Percentiles rank a stretch among this genome's conserved stretches.
These are phyloP conservation scores for Pneumocystis murina DNA, from an alignment of 1,139 yeast genomes.

Conservation along the genomic window DNA sequence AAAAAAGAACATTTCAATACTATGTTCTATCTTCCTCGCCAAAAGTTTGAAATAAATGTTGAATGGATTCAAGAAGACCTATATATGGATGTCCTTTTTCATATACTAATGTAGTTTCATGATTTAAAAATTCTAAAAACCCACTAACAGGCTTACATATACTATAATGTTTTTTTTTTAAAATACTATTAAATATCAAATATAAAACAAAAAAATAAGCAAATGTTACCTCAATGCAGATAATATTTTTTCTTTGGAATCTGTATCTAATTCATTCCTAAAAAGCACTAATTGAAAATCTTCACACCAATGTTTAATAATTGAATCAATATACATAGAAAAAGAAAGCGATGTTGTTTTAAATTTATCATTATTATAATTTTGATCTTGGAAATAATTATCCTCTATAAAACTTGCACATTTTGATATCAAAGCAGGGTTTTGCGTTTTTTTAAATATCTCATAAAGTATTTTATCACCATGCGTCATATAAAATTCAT, in stretches of 20 bases:
- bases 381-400: slow-evolving; percentile 10
- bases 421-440: slow-evolving; percentile 13
- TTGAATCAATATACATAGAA: background rate
- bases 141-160: background rate
- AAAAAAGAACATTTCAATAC: background rate
- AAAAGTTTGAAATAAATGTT: background rate
- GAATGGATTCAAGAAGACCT: background rate
- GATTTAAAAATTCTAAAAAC: background rate
- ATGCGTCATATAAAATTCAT: slow-evolving; percentile 12
- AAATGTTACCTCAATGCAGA: background rate
- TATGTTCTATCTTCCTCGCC: background rate
- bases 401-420: slow-evolving; percentile 16
- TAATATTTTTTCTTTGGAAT: background rate
- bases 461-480: slow-evolving; percentile 16
- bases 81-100: background rate
- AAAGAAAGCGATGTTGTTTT: background rate
- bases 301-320: slow-evolving; percentile 11
- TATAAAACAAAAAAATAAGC: background rate
- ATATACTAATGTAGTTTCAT: background rate
- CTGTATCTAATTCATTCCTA: background rate
- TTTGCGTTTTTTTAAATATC: slow-evolving; percentile 3
- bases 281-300: slow-evolving; percentile 12
- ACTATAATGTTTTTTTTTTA: background rate
- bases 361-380: slow-evolving; percentile 1
- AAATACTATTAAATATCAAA: background rate